Percentiles rank a stretch among this genome's conserved stretches.
phyloP scores from a whole-genome alignment of 2,329 filamentous ascomycete species.

The Pseudogymnoascus sp. region DNA sequence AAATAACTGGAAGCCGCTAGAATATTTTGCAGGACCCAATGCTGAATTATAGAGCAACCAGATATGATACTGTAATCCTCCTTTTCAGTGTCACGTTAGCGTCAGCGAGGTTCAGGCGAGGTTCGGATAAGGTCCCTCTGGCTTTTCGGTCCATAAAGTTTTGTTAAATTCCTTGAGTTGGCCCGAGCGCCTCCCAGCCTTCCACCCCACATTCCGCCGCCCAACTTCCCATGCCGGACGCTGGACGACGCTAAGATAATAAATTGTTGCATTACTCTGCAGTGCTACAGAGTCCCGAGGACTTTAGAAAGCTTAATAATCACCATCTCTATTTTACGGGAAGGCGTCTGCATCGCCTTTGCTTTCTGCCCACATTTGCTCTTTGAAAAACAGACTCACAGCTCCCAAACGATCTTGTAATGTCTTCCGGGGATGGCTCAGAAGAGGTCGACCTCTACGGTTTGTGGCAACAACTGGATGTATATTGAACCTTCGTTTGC shows the following conservation, averaged over 20 bases:
- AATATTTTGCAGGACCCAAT: background rate
- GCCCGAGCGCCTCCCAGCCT: conserved; percentile 2
- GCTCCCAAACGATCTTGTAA: conserved; percentile 12
- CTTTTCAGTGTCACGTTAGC: background rate
- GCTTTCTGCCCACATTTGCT: background rate
- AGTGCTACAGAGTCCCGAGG: background rate
- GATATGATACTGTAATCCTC: background rate
- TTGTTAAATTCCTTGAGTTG: background rate
- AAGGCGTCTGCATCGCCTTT: background rate
- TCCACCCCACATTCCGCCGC: conserved; percentile 4
- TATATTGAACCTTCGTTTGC: background rate
- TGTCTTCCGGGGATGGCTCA: conserved; percentile 24
- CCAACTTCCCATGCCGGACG: background rate
- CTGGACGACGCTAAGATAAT: conserved; percentile 11
- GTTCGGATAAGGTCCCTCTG: background rate
- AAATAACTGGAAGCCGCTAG: background rate
- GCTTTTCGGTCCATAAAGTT: background rate
- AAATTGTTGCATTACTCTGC: conserved; percentile 8
- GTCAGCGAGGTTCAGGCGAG: background rate
- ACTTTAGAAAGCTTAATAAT: conserved; percentile 3
- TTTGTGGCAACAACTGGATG: background rate
- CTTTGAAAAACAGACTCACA: background rate
- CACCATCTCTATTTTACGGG: background rate
- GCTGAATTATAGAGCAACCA: background rate
- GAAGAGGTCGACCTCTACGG: conserved; percentile 51